A percentile compares a stretch with the other conserved stretches of the same genome.
These are phyloP conservation scores for Penicillium sp. DNA, from an alignment of 2,329 filamentous ascomycete species.

Conservation along the genomic window DNA sequence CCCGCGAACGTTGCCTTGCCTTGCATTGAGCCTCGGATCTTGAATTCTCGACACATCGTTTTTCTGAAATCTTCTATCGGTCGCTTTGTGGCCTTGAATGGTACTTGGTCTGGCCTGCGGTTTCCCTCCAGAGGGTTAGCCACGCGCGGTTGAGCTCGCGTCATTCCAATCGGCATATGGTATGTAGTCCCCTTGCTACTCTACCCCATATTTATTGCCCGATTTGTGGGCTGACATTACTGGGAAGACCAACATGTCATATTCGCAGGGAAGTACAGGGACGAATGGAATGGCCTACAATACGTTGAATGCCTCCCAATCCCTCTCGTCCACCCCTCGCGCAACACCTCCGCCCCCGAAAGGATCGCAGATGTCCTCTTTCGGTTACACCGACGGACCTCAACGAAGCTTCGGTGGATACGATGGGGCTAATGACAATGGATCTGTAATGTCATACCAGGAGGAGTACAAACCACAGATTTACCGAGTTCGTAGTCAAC, in stretches of 20 bases:
- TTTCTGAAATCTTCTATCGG: slow-evolving; percentile 10
- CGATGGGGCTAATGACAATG: slow-evolving; percentile 42
- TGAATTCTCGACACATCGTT: slow-evolving; percentile 1
- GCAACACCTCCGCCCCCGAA: slow-evolving; percentile 45
- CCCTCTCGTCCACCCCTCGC: slow-evolving; percentile 44
- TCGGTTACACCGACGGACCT: slow-evolving; percentile 39
- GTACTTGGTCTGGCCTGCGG: slow-evolving; percentile 17
- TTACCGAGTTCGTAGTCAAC: slow-evolving; percentile 42
- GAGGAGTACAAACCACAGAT: slow-evolving; percentile 46
- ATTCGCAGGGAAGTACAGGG: slow-evolving; percentile 39
- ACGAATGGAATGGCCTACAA: slow-evolving; percentile 40
- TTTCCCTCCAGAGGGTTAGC: slow-evolving; percentile 27
- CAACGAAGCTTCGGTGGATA: slow-evolving; percentile 40
- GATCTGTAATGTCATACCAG: slow-evolving; percentile 36
- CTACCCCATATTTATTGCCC: slow-evolving; percentile 14
- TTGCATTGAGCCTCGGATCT: slow-evolving; percentile 20
- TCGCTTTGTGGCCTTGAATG: slow-evolving; percentile 13
- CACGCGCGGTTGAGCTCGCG: slow-evolving; percentile 34
- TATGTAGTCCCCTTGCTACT: slow-evolving; percentile 18
- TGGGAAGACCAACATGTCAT: slow-evolving; percentile 31
- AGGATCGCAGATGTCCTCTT: slow-evolving; percentile 44
- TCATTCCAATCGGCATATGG: slow-evolving; percentile 28
- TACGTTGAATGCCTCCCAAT: slow-evolving; percentile 45
- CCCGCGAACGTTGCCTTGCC: slow-evolving; percentile 22
- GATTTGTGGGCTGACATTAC: slow-evolving; percentile 9